These are phyloP conservation scores for Trametes sp. DNA, from an alignment of 1,284 basidiomycete genomes.

Conservation along the genomic window DNA sequence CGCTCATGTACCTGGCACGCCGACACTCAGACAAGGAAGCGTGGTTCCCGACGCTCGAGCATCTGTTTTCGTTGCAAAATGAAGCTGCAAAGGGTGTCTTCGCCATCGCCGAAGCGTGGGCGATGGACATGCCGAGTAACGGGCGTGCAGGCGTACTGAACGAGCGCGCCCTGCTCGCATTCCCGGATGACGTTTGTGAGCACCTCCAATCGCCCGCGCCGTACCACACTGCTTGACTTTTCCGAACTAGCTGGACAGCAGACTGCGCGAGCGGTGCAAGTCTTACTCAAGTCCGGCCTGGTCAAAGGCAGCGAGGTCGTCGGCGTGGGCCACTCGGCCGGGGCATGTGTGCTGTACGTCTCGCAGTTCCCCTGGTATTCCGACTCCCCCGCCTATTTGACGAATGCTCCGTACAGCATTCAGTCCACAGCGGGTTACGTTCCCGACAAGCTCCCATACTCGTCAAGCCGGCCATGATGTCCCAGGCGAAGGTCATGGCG, in stretches of 20 bases:
- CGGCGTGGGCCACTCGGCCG: conserved; percentile 23
- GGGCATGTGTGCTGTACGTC: conserved; percentile 10
- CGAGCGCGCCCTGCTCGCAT: background rate
- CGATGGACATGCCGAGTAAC: conserved; percentile 18
- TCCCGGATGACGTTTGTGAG: conserved; percentile 11
- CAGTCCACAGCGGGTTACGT: background rate
- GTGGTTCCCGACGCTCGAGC: conserved; percentile 31
- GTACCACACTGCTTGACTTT: background rate
- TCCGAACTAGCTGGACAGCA: conserved; percentile 6
- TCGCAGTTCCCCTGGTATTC: background rate
- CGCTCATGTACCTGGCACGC: conserved; percentile 31
- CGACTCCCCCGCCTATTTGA: background rate
- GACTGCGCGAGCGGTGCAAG: conserved; percentile 5
- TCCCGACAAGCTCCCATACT: conserved; percentile 1
- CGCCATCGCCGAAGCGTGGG: conserved; percentile 19
- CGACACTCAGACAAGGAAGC: conserved; percentile 36
- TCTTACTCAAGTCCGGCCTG: conserved; percentile 15
- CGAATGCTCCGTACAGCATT: background rate
- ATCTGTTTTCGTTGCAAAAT: conserved; percentile 11
- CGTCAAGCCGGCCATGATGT: conserved; percentile 15
- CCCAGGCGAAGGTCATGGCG: background rate
- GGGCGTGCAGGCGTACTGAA: conserved; percentile 13
- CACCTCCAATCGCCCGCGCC: no score
- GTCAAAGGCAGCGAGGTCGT: conserved; percentile 6
- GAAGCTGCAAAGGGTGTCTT: background rate